phyloP scores from a whole-genome alignment of 164 flowering plant genomes.

The Vitis rotundifolia region DNA sequence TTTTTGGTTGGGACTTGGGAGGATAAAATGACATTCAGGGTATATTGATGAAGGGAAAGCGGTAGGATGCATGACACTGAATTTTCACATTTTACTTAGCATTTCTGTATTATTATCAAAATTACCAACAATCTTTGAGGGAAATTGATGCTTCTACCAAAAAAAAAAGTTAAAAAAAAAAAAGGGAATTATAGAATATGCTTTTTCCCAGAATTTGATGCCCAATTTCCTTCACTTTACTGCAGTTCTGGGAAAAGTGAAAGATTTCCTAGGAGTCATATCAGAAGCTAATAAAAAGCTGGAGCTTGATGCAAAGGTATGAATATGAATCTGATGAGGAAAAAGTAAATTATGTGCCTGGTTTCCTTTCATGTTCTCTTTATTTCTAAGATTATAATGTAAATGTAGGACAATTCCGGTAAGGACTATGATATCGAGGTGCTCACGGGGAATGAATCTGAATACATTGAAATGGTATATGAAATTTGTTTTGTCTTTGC shows the following conservation, averaged over 20 bases:
- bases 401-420: slow-evolving; percentile 45
- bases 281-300: slow-evolving; percentile 71
- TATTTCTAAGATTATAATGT: not conserved
- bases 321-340: not conserved
- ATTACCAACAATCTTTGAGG: too few species aligned
- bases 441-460: slow-evolving; percentile 68
- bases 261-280: slow-evolving; percentile 70
- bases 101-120: too few species aligned
- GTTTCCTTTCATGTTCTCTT: not conserved
- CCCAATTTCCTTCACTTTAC: not conserved
- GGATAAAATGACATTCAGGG: too few species aligned
- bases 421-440: slow-evolving; percentile 68
- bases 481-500: not conserved
- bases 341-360: not conserved
- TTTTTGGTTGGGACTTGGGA: too few species aligned
- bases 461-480: slow-evolving; percentile 82
- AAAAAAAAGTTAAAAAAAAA: too few species aligned
- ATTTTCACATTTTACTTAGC: too few species aligned
- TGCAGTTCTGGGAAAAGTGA: slow-evolving; percentile 75
- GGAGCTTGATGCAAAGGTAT: slow-evolving; percentile 58
- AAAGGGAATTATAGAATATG: too few species aligned
- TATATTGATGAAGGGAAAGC: too few species aligned
- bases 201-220: not conserved
- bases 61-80: too few species aligned
- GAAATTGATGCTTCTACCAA: too few species aligned